A percentile compares a stretch with the other conserved stretches of the same genome.
phyloP scores from a whole-genome alignment of 148 eudicot genomes.

The Dysphania ambrosioides region DNA sequence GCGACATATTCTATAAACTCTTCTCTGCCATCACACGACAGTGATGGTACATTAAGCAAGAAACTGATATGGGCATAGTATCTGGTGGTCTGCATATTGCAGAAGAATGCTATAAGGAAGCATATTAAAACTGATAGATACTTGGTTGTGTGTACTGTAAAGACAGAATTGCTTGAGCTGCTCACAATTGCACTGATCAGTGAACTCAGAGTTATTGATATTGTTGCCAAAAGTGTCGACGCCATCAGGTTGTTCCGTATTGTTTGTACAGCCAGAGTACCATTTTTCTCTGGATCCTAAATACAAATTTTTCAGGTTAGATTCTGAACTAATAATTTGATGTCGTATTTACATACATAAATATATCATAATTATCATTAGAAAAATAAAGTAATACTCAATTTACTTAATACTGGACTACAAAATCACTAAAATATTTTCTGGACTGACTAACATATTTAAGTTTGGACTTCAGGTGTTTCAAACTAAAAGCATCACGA shows the following conservation, averaged over 20 bases:
- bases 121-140: conserved; percentile 56
- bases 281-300: conserved; percentile 61
- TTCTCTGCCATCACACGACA: conserved; percentile 21
- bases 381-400: too few relatives aligned
- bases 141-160: conserved; percentile 35
- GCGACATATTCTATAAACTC: conserved; percentile 52
- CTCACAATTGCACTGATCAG: conserved; percentile 56
- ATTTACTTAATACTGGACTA: neutral
- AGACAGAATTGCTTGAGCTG: conserved; percentile 39
- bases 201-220: conserved; percentile 68
- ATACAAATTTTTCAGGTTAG: neutral
- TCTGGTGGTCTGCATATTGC: conserved; percentile 64
- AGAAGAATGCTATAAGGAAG: conserved; percentile 66
- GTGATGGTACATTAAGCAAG: conserved; percentile 47
- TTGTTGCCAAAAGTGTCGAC: conserved; percentile 63
- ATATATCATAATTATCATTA: too few relatives aligned
- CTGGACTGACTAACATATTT: too few relatives aligned
- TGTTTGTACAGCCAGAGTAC: conserved; percentile 43
- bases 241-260: conserved; percentile 79
- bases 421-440: neutral
- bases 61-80: conserved; percentile 71
- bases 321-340: too few relatives aligned
- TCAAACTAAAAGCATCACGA: too few relatives aligned
- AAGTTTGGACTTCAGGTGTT: too few relatives aligned
- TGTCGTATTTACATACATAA: too few relatives aligned